Percentiles rank a stretch among this genome's conserved stretches.
Evolutionary conservation across 495 filamentous ascomycete species (phyloP).

Genomic region (Penicillium riverlandense): DNA sequence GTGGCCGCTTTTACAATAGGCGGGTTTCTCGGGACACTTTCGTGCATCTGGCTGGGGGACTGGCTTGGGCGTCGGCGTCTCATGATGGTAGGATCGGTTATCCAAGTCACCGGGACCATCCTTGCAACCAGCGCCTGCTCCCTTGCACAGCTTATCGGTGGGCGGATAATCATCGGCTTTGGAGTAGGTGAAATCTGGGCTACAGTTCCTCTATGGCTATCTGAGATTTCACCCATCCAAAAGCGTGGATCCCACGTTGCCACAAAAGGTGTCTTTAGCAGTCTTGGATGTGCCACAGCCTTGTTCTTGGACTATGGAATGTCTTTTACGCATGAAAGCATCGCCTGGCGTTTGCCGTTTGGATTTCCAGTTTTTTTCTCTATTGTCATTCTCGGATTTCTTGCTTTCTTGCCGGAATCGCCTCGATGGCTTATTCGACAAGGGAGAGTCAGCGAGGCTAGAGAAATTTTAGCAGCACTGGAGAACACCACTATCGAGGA

Average conservation of each 20-base stretch:
- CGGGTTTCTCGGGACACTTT: slow-evolving; percentile 48
- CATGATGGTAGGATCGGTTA: slow-evolving; percentile 42
- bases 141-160: slow-evolving; percentile 49
- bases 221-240: slow-evolving; percentile 44
- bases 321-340: slow-evolving; percentile 29
- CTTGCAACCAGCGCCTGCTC: slow-evolving; percentile 47
- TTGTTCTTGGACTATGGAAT: slow-evolving; percentile 51
- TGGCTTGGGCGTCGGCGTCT: slow-evolving; percentile 47
- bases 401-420: slow-evolving; percentile 32
- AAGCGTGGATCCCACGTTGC: slow-evolving; percentile 31
- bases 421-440: slow-evolving; percentile 39
- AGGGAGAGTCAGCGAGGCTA: slow-evolving; percentile 25
- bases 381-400: slow-evolving; percentile 18
- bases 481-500: slow-evolving; percentile 26
- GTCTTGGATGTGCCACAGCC: slow-evolving; percentile 44
- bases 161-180: slow-evolving; percentile 43
- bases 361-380: slow-evolving; percentile 37
- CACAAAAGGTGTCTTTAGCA: slow-evolving; percentile 48
- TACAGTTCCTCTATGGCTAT: slow-evolving; percentile 59
- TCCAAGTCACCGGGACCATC: slow-evolving; percentile 50
- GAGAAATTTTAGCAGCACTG: slow-evolving; percentile 29
- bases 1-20: slow-evolving; percentile 55
- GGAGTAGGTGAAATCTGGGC: slow-evolving; percentile 55
- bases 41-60: slow-evolving; percentile 48
- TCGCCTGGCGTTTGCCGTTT: slow-evolving; percentile 45